Conservation (phyloP, 148 eudicot genomes). For the Gaultheria prostrata region DNA sequence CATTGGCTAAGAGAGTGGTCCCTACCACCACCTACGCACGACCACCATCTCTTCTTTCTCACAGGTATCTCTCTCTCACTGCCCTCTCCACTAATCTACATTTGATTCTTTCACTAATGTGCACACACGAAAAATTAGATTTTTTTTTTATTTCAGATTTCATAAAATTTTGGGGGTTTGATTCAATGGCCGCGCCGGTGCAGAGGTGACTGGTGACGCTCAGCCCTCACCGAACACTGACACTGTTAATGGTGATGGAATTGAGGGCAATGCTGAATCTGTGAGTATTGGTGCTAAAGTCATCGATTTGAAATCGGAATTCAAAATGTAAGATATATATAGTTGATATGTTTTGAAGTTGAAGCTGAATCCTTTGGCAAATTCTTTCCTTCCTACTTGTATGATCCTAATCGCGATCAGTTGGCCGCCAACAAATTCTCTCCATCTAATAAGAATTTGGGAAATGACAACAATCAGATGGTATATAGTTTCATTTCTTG, state of each 20-base stretch:
- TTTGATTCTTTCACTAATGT: too few relatives aligned
- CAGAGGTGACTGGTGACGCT: conserved; percentile 43
- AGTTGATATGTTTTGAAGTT: conserved; percentile 65
- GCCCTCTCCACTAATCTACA: too few relatives aligned
- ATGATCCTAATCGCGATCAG: conserved; percentile 39
- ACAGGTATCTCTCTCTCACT: too few relatives aligned
- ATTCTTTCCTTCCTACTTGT: conserved; percentile 60
- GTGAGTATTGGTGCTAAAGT: conserved; percentile 24
- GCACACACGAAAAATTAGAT: too few relatives aligned
- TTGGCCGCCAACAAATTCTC: conserved; percentile 30
- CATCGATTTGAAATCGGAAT: conserved; percentile 55
- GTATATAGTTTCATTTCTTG: conserved; percentile 41
- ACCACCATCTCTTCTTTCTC: too few relatives aligned
- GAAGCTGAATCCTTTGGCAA: conserved; percentile 76
- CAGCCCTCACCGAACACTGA: conserved; percentile 31
- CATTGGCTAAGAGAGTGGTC: too few relatives aligned
- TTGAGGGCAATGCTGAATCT: not conserved
- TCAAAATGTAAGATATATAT: conserved; percentile 57
- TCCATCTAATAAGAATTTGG: conserved; percentile 33
- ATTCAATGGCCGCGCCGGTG: conserved; percentile 43
- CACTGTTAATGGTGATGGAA: not conserved
- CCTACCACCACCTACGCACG: too few relatives aligned
- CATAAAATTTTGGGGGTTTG: too few relatives aligned
- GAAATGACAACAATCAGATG: conserved; percentile 59
- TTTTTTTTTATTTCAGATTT: too few relatives aligned